Evolutionary conservation across 805 yeast genomes (phyloP).

Genomic region (Pichia rugopelliculosa): DNA sequence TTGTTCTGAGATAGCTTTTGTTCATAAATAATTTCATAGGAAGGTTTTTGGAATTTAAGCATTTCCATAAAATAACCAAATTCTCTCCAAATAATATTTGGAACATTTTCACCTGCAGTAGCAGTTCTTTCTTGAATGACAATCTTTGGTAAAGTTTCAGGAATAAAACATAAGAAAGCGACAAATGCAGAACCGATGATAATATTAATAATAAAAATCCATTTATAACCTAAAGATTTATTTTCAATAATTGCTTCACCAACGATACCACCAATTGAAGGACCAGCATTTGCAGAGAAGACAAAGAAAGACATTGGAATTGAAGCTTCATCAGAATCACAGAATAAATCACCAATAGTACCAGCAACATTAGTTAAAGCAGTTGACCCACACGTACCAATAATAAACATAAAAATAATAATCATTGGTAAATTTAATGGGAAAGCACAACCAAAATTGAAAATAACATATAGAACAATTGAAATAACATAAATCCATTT

Average conservation of each 20-base stretch:
- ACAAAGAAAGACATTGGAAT: slow-evolving; percentile 32
- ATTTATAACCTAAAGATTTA: slow-evolving; percentile 23
- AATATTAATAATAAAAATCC: slow-evolving; percentile 29
- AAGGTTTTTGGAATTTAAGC: slow-evolving; percentile 16
- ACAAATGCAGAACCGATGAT: slow-evolving; percentile 25
- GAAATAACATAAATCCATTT: slow-evolving; percentile 32
- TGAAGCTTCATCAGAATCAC: slow-evolving; percentile 29
- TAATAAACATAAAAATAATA: slow-evolving; percentile 28
- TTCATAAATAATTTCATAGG: slow-evolving; percentile 12
- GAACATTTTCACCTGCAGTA: slow-evolving; percentile 19
- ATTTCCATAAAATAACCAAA: slow-evolving; percentile 15
- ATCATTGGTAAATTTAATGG: slow-evolving; percentile 28
- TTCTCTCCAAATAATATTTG: slow-evolving; percentile 23
- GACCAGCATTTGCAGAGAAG: slow-evolving; percentile 30
- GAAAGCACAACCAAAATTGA: slow-evolving; percentile 31
- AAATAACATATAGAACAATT: slow-evolving; percentile 22
- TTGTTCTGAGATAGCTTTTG: slow-evolving; percentile 12
- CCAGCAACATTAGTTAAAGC: slow-evolving; percentile 31
- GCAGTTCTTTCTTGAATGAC: slow-evolving; percentile 28
- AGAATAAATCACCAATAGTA: slow-evolving; percentile 30
- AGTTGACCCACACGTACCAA: slow-evolving; percentile 29
- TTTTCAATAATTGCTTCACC: slow-evolving; percentile 31
- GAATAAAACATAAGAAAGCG: slow-evolving; percentile 20
- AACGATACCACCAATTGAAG: slow-evolving; percentile 31
- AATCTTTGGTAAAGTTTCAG: slow-evolving; percentile 31